Base-by-base conservation (phyloP, 2,329 filamentous ascomycete species). In the Raffaelea ambrosiae region DNA sequence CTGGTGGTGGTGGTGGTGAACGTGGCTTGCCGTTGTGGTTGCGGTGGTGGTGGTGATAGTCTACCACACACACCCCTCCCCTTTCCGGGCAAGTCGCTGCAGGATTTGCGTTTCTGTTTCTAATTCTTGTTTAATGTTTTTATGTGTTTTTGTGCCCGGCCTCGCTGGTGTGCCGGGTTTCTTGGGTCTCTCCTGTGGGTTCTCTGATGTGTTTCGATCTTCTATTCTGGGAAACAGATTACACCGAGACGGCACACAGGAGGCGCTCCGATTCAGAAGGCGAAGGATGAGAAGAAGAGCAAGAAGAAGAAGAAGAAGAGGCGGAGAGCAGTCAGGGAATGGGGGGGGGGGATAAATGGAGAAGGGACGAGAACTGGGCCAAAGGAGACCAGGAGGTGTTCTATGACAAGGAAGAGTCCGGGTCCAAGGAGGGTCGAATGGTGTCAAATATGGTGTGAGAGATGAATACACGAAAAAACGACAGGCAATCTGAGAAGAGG, bases 181-280 rank as follows among this genome's bases (percentile, higher is more conserved):
- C 4, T 36, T 23, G n/a, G 13, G n/a, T 7, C n/a, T 39, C 14
- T 26, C 20, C 18, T 19, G 23, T 47, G 21, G 23, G 29, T 35
- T 23, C 35, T n/a, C 35, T 16, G 35, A n/a, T 5, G 35, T 14
- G 35, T 29, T n/a, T 19, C 19, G 35, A 43, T 42, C 31, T 29
- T 35, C 42, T 49, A 21, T 44, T 49, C 41, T 47, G 26, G 35
- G 47, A 48, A 46, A 40, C 46, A 29, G 36, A 14, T 16, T 44
- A 35, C 23, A 20, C 16, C 29, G 40, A 23, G 21, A 33, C 18
- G 22, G 22, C 22, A 38, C 36, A 19, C 19, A 5, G 22, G 19
- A 31, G 40, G 33, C 29, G 14, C 5, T 18, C 16, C 29, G 16
- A 43, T 9, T 23, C 18, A 41, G 10, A 5, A 31, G 21, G 21